Evolutionary conservation across 2,329 filamentous ascomycete species (phyloP).

Genomic region (Exophiala mesophila): DNA sequence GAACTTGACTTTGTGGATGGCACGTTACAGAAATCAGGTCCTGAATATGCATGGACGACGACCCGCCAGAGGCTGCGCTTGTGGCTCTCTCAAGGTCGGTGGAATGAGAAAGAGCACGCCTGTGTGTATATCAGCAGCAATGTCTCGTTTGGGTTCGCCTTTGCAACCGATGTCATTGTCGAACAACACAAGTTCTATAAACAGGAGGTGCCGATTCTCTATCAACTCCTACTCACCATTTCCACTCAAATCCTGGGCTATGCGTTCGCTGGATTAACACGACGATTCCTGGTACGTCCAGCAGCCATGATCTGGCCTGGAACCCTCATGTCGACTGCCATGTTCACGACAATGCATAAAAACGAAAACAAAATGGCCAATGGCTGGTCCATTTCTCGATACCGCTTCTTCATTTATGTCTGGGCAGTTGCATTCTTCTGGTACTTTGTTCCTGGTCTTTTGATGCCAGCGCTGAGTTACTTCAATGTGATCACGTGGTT

Average conservation of each 20-base stretch:
- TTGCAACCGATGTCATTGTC: constrained; percentile 81
- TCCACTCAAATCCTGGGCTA: constrained; percentile 85
- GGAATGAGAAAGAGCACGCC: constrained; percentile 86
- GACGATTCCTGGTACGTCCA: constrained; percentile 75
- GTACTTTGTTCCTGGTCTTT: constrained; percentile 77
- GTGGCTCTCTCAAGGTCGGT: constrained; percentile 73
- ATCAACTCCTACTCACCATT: constrained; percentile 76
- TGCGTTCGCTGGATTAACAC: constrained; percentile 75
- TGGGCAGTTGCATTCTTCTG: constrained; percentile 69
- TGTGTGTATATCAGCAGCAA: constrained; percentile 89
- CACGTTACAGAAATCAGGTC: constrained; percentile 41
- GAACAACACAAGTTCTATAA: constrained; percentile 88
- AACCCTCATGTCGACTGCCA: constrained; percentile 79
- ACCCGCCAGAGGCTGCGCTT: constrained; percentile 49
- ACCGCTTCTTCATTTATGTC: constrained; percentile 76
- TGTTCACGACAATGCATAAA: constrained; percentile 83
- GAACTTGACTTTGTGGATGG: constrained; percentile 56
- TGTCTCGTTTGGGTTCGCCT: constrained; percentile 83
- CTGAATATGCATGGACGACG: constrained; percentile 12
- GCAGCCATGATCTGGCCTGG: constrained; percentile 90
- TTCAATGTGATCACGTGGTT: constrained; percentile 89
- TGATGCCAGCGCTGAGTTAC: constrained; percentile 80
- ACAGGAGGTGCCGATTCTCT: constrained; percentile 68
- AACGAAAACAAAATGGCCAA: constrained; percentile 76
- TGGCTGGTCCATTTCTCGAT: constrained; percentile 76